These are phyloP conservation scores for Psilocybe cubensis DNA, from an alignment of 768 basidiomycete species.

Conservation along the genomic window DNA sequence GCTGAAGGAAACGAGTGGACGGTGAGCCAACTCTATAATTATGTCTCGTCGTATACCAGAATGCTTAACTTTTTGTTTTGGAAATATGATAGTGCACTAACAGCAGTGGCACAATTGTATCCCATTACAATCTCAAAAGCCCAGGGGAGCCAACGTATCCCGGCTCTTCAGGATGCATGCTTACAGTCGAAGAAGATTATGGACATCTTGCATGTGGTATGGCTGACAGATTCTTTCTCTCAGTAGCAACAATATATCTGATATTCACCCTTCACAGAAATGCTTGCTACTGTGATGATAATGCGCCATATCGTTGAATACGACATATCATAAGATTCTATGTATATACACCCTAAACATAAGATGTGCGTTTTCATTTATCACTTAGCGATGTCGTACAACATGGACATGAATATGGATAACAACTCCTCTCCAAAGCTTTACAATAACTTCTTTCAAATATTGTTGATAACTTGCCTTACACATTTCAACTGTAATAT, in stretches of 20 bases:
- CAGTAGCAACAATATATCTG: not conserved
- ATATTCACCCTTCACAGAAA: slow-evolving; percentile 40
- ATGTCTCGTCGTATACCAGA: not conserved
- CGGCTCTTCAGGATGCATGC: slow-evolving; percentile 61
- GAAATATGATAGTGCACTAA: slow-evolving; percentile 53
- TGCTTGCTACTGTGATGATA: slow-evolving; percentile 63
- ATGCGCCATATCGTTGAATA: slow-evolving; percentile 64
- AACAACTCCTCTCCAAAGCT: too few species aligned
- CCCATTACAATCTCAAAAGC: slow-evolving; percentile 61
- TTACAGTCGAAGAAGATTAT: slow-evolving; percentile 66
- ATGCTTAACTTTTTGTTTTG: slow-evolving; percentile 1
- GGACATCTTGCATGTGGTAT: slow-evolving; percentile 58
- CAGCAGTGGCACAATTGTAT: slow-evolving; percentile 50
- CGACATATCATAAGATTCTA: slow-evolving; percentile 15
- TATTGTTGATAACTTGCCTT: too few species aligned
- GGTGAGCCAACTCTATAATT: slow-evolving; percentile 40
- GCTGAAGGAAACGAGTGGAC: slow-evolving; percentile 65
- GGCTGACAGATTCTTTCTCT: slow-evolving; percentile 18
- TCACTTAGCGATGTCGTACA: too few species aligned
- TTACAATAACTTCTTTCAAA: too few species aligned
- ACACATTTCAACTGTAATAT: too few species aligned
- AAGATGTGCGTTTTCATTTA: too few species aligned
- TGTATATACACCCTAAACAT: too few species aligned
- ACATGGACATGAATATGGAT: too few species aligned
- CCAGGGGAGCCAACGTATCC: slow-evolving; percentile 57